phyloP scores from a whole-genome alignment of 177 flowering plant genomes.

The Vitis hybrid region DNA sequence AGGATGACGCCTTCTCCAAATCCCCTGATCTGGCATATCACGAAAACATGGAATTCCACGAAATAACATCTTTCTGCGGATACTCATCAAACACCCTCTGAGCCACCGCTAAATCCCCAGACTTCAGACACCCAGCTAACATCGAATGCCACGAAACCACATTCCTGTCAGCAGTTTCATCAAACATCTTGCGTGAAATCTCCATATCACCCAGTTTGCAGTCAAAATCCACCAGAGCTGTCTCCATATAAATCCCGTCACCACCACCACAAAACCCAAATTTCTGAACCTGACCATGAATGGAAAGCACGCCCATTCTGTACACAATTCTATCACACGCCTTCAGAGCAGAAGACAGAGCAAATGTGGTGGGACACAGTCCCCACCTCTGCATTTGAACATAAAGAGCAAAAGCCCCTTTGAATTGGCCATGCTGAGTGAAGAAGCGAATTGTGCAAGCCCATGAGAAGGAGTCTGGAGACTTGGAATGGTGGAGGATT shows the following conservation, averaged over 20 bases:
- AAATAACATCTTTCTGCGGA: conserved; percentile 57
- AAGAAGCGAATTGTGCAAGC: conserved; percentile 40
- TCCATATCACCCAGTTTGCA: conserved; percentile 50
- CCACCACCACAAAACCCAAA: conserved; percentile 39
- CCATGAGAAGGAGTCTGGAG: conserved; percentile 39
- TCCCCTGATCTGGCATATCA: conserved; percentile 53
- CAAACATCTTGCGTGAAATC: conserved; percentile 52
- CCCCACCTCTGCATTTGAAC: conserved; percentile 37
- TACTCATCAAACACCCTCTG: conserved; percentile 50
- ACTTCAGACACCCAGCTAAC: conserved; percentile 52
- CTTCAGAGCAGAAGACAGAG: conserved; percentile 56
- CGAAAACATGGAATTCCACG: conserved; percentile 74
- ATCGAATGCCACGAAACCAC: conserved; percentile 77
- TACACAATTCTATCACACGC: conserved; percentile 47
- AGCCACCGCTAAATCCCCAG: conserved; percentile 44
- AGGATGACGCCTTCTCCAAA: conserved; percentile 35
- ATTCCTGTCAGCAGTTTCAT: conserved; percentile 51
- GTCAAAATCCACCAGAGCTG: conserved; percentile 62
- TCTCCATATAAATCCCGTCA: conserved; percentile 42
- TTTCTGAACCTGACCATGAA: conserved; percentile 59
- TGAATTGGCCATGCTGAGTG: conserved; percentile 45
- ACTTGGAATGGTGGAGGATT: conserved; percentile 31
- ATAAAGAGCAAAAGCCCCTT: conserved; percentile 41
- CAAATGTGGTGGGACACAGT: conserved; percentile 36
- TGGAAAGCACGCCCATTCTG: conserved; percentile 29